Evolutionary conservation across 257 asterid species (phyloP).

Genomic region (Forsythia viridissima): DNA sequence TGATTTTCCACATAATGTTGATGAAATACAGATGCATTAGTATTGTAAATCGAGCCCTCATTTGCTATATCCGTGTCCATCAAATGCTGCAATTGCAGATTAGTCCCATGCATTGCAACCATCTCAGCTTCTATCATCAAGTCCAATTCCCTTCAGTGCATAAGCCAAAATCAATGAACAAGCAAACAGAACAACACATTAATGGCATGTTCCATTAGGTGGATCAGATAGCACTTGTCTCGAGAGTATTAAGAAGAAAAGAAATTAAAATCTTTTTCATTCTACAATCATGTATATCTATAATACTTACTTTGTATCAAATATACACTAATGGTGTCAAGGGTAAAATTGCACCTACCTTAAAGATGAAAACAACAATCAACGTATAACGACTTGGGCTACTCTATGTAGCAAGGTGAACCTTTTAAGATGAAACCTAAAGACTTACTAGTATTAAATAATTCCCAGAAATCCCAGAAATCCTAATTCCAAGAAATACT

Average conservation of each 20-base stretch:
- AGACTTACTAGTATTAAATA: too few relatives aligned
- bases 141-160: slow-evolving; percentile 47
- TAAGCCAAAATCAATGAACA: slow-evolving; percentile 16
- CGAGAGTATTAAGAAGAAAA: neutral
- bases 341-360: neutral
- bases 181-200: neutral
- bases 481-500: too few relatives aligned
- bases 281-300: neutral
- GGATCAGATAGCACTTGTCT: neutral
- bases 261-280: neutral
- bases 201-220: neutral
- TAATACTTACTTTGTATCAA: neutral
- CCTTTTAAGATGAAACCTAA: neutral
- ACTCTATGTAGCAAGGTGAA: neutral
- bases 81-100: slow-evolving; percentile 48
- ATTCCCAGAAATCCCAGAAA: too few relatives aligned
- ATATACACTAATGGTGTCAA: neutral
- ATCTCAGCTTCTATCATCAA: slow-evolving; percentile 47
- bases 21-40: slow-evolving; percentile 25
- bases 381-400: neutral
- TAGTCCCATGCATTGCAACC: slow-evolving; percentile 33
- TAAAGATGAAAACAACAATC: neutral
- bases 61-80: slow-evolving; percentile 35
- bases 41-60: slow-evolving; percentile 28
- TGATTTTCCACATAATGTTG: slow-evolving; percentile 39